Evolutionary conservation across 805 yeast genomes (phyloP).

Genomic region (Ogataea chonburiensis): DNA sequence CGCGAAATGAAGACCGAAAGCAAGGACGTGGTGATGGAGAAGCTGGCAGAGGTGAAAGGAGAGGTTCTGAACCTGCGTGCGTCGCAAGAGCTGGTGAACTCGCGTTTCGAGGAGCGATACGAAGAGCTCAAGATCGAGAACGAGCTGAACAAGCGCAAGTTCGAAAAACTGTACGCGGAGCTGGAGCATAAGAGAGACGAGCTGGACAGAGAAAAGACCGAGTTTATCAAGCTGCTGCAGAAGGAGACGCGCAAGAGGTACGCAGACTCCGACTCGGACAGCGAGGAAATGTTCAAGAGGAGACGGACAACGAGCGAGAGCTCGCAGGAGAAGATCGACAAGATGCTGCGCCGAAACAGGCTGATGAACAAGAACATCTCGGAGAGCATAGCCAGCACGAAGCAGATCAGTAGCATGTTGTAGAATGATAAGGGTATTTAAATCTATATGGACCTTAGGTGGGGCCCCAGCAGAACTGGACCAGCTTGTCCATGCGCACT

Average conservation of each 20-base stretch:
- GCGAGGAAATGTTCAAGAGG: constrained; percentile 10
- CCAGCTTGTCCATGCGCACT: constrained; percentile 86
- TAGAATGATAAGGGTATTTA: neutral
- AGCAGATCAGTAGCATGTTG: constrained; percentile 13
- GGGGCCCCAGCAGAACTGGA: constrained; percentile 71
- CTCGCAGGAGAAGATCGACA: constrained; percentile 12
- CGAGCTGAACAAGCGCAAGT: constrained; percentile 26
- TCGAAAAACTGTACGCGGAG: constrained; percentile 26
- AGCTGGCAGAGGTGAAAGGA: constrained; percentile 22
- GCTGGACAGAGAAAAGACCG: constrained; percentile 28
- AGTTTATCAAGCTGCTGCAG: constrained; percentile 24
- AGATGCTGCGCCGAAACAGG: constrained; percentile 16
- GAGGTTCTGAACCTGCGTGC: constrained; percentile 25
- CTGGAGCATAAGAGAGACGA: constrained; percentile 29
- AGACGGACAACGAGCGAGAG: constrained; percentile 2
- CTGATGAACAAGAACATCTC: constrained; percentile 16
- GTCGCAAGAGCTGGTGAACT: constrained; percentile 49
- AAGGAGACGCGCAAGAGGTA: constrained; percentile 17
- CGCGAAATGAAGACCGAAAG: constrained; percentile 21
- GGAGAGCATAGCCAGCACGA: constrained; percentile 16
- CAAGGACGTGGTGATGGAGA: constrained; percentile 18
- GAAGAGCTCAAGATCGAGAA: constrained; percentile 58
- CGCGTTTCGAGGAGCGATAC: constrained; percentile 67
- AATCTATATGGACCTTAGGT: no score
- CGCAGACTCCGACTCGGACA: constrained; percentile 4